Evolutionary conservation across 176 grass and related monocot species (phyloP).

Genomic region (Ampelocalamus luodianensis): DNA sequence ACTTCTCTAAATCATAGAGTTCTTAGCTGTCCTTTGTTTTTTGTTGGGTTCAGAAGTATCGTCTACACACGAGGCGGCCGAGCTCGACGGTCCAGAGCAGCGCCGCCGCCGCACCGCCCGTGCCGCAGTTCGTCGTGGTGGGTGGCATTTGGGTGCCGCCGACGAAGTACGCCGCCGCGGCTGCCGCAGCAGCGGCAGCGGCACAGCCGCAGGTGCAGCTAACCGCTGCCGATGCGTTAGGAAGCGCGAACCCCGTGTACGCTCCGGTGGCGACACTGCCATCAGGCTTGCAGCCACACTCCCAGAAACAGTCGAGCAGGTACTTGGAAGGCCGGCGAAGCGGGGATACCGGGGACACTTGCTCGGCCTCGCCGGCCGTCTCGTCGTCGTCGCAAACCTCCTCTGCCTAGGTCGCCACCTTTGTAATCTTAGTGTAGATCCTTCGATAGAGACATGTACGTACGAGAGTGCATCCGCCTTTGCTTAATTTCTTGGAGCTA

Average conservation of each 20-base stretch:
- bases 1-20: neutral
- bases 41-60: slow-evolving; percentile 58
- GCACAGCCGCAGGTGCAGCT: slow-evolving; percentile 19
- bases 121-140: slow-evolving; percentile 60
- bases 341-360: slow-evolving; percentile 21
- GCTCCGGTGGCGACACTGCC: slow-evolving; percentile 49
- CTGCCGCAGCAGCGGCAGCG: slow-evolving; percentile 4
- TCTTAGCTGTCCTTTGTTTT: neutral
- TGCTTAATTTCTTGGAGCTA: slow-evolving; percentile 1
- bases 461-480: neutral
- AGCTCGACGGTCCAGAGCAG: slow-evolving; percentile 45
- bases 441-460: neutral
- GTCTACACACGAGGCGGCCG: slow-evolving; percentile 64
- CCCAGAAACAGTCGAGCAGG: neutral
- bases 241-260: slow-evolving; percentile 35
- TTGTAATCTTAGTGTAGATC: slow-evolving; percentile 28
- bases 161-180: slow-evolving; percentile 38
- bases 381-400: slow-evolving; percentile 63
- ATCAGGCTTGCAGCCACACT: neutral
- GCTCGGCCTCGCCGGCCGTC: slow-evolving; percentile 41
- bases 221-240: neutral
- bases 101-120: neutral
- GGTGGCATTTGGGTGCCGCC: slow-evolving; percentile 62
- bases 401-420: slow-evolving; percentile 26
- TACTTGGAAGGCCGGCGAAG: slow-evolving; percentile 14